These are phyloP conservation scores for Stylosanthes scabra DNA, from an alignment of 331 rosid species.

Conservation along the genomic window DNA sequence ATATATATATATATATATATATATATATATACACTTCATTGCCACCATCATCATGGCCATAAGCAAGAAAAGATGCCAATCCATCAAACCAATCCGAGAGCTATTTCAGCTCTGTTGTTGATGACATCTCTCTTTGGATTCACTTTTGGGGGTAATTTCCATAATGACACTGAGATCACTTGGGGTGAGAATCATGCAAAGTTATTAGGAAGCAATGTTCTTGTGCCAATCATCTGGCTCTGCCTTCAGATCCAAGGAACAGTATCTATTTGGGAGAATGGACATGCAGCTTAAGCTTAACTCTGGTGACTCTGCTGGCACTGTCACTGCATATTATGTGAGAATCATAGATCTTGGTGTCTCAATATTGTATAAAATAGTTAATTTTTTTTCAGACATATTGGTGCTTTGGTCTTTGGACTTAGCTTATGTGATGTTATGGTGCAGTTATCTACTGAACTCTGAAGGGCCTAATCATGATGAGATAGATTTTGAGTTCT, in stretches of 20 bases:
- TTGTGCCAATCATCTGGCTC: conserved; percentile 42
- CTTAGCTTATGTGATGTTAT: not conserved
- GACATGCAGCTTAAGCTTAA: conserved; percentile 45
- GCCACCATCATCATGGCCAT: not conserved
- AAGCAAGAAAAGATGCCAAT: conserved; percentile 18
- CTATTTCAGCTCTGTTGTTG: conserved; percentile 17
- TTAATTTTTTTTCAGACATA: not conserved
- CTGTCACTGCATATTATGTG: conserved; percentile 45
- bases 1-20: no score
- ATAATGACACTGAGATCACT: conserved; percentile 16
- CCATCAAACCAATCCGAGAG: not conserved
- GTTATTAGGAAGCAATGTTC: conserved; percentile 29
- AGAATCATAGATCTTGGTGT: conserved; percentile 4
- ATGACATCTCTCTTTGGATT: no score
- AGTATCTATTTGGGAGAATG: conserved; percentile 40
- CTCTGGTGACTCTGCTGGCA: conserved; percentile 45
- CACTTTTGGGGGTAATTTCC: conserved; percentile 23
- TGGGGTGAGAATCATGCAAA: conserved; percentile 31
- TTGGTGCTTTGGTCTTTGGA: not conserved
- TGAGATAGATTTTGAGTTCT: conserved; percentile 42
- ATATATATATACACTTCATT: conserved; percentile 27
- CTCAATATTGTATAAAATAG: not conserved
- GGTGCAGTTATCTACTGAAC: conserved; percentile 32
- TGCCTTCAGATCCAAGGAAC: conserved; percentile 38
- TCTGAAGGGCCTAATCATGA: conserved; percentile 34